Evolutionary conservation across 2,329 filamentous ascomycete species (phyloP), one percentile per base, ranked within the genome.

Genomic region (Albifimbria verrucaria): DNA sequence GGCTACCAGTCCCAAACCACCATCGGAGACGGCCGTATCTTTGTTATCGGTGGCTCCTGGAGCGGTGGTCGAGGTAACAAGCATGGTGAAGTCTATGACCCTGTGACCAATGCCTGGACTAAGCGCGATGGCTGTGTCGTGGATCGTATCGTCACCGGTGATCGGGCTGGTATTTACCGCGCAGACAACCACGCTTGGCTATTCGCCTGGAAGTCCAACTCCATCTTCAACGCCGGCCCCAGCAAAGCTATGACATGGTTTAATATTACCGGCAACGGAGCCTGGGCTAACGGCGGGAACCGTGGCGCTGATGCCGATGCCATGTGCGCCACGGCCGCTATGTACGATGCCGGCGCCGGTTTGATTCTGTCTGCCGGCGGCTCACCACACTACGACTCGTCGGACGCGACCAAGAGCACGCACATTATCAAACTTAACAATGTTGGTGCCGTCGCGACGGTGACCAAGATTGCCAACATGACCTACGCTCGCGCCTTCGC

Each of bases 291-390:
- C 11, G 79, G 79, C 1, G 80, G 80, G 0, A 66, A 55, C 69
- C 51, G 58, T 0, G 58, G 79, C 4, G 68, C 65, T 21, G 68
- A 69, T 7, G 73, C 75, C 26, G 63, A 71, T 12, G 73, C 79
- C 2, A 85, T 85, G 82, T 76, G 73, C 53, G 82, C 80, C 15
- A 76, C 75, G 45, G 74, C 76, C 7, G 73, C 80, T 55, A 83
- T 85, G 80, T 84, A 77, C 57, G 81, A 85, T 58, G 79, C 80
- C 25, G 75, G 80, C 52, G 72, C 74, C 2, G 81, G 81, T 32
- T 81, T 82, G 63, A 83, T 84, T 26, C 67, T 84, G 2, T 75
- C 78, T 0, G 66, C 73, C 12, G 81, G 81, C 12, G 81, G 81
- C 10, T 65, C 75, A 1, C 66, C 72, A 0, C 66, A 69, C 36